These are phyloP conservation scores for Geopyxis carbonaria DNA, from an alignment of 495 filamentous ascomycete species.

Conservation along the genomic window DNA sequence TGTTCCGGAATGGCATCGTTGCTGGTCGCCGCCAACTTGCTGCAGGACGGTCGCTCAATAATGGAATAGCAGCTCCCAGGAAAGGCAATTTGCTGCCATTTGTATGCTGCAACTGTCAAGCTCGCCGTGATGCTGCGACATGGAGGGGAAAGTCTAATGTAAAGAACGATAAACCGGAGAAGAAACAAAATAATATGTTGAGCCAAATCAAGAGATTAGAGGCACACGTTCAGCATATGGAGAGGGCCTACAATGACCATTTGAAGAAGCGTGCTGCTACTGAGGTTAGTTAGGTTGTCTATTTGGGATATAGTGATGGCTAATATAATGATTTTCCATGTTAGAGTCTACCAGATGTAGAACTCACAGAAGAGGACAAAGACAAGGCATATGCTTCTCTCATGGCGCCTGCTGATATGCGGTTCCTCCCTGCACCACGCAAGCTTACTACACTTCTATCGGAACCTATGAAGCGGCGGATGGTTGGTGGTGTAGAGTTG, in stretches of 20 bases:
- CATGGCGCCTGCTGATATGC: conserved; percentile 13
- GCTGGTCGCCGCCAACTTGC: conserved; percentile 3
- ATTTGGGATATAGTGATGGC: background rate
- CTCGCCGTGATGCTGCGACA: too few relatives aligned
- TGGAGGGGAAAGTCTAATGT: background rate
- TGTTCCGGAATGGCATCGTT: conserved; percentile 7
- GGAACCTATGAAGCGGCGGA: conserved; percentile 5
- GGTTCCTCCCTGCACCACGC: conserved; percentile 21
- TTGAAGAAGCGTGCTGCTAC: conserved; percentile 13
- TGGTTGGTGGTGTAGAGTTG: conserved; percentile 8
- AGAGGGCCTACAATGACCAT: conserved; percentile 15
- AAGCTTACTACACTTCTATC: too few relatives aligned
- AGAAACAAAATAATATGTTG: background rate
- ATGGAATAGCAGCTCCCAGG: background rate
- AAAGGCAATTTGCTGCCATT: background rate
- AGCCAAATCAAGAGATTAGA: conserved; percentile 16
- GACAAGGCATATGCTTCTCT: conserved; percentile 20
- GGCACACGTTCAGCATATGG: conserved; percentile 23
- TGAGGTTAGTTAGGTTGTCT: conserved; percentile 6
- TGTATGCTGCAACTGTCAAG: background rate
- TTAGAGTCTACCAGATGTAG: conserved; percentile 14
- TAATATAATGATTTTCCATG: background rate
- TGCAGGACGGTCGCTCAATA: background rate
- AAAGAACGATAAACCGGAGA: background rate
- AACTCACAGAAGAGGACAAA: conserved; percentile 20